phyloP scores from a whole-genome alignment of 192 early-diverging fungal species.

The Coemansia sp. region DNA sequence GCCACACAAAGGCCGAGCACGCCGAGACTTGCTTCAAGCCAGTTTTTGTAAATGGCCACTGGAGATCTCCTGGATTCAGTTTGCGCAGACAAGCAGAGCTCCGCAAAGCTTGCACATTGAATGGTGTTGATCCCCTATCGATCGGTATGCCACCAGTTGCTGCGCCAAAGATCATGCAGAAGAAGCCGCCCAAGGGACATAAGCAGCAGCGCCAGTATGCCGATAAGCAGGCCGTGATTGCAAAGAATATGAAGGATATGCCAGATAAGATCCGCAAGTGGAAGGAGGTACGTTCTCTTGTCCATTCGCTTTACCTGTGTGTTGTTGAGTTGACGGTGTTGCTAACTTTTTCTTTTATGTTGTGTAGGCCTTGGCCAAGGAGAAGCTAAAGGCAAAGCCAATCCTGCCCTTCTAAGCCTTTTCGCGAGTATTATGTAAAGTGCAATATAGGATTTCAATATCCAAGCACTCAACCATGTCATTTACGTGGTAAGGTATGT shows the following conservation, averaged over 20 bases:
- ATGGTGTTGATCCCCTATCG: constrained; percentile 49
- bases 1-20: constrained; percentile 22
- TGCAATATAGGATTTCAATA: not conserved
- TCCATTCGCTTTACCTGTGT: not conserved
- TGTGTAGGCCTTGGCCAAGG: constrained; percentile 39
- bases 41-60: constrained; percentile 47
- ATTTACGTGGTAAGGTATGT: too few species aligned
- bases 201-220: constrained; percentile 50
- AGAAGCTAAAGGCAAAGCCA: constrained; percentile 43
- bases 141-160: constrained; percentile 54
- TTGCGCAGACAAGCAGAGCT: constrained; percentile 60
- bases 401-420: constrained; percentile 44
- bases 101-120: constrained; percentile 60
- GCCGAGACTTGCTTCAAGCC: constrained; percentile 36
- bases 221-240: constrained; percentile 38
- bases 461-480: too few species aligned
- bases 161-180: constrained; percentile 38
- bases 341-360: not conserved
- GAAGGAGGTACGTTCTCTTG: constrained; percentile 33
- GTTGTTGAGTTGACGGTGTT: not conserved
- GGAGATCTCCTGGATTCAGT: constrained; percentile 55
- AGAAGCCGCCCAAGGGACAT: constrained; percentile 54
- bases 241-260: constrained; percentile 52
- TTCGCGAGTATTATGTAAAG: not conserved
- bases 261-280: constrained; percentile 53